Conservation (phyloP, 1,284 basidiomycete genomes). For the Cryptococcus deneoformans region DNA sequence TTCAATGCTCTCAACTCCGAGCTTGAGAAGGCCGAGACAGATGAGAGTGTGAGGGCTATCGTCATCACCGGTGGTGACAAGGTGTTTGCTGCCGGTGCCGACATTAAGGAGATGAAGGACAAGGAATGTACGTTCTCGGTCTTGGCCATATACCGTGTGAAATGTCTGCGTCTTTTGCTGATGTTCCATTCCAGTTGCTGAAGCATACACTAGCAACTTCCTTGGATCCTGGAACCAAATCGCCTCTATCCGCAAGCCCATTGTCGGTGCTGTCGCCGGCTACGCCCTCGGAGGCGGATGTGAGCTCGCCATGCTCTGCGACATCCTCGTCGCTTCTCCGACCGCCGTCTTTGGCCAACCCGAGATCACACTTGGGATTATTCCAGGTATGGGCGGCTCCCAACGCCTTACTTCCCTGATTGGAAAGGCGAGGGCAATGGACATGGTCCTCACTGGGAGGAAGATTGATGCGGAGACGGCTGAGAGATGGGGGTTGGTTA, state of each 20-base stretch:
- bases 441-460: slow-evolving; percentile 86
- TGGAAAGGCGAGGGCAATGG: slow-evolving; percentile 95
- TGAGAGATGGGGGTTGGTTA: slow-evolving; percentile 79
- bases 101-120: slow-evolving; percentile 62
- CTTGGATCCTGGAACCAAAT: slow-evolving; percentile 83
- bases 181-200: slow-evolving; percentile 59
- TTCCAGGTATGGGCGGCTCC: slow-evolving; percentile 63
- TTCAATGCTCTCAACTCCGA: slow-evolving; percentile 76
- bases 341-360: slow-evolving; percentile 94
- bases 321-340: slow-evolving; percentile 93
- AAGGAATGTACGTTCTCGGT: slow-evolving; percentile 71
- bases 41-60: slow-evolving; percentile 72
- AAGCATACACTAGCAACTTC: slow-evolving; percentile 87
- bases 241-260: slow-evolving; percentile 77
- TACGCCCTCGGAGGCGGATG: slow-evolving; percentile 96
- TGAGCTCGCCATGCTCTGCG: slow-evolving; percentile 91
- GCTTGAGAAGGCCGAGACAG: slow-evolving; percentile 66
- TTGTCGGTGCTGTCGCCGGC: slow-evolving; percentile 94
- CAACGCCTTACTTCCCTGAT: slow-evolving; percentile 73
- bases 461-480: slow-evolving; percentile 80
- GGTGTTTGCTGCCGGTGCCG: slow-evolving; percentile 76
- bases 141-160: not conserved
- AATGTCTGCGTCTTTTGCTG: no score
- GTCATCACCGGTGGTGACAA: slow-evolving; percentile 91
- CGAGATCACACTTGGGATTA: slow-evolving; percentile 95